These are phyloP conservation scores for Ascochyta fabae DNA, from an alignment of 2,329 filamentous ascomycete genomes.

Conservation along the genomic window DNA sequence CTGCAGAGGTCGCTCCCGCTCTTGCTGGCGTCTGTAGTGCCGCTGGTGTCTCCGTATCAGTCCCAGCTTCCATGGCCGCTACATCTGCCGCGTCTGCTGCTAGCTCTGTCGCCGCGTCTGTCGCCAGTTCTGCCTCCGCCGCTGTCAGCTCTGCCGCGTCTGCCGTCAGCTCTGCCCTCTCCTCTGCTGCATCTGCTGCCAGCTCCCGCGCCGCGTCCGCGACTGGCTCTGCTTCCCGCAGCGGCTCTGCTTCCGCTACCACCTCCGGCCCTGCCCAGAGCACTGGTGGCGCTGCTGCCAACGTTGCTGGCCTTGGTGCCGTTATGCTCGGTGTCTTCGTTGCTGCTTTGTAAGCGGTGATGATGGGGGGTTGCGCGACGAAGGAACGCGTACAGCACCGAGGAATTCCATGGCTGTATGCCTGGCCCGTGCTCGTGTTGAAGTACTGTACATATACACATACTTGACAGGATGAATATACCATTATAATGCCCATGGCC, in stretches of 20 bases:
- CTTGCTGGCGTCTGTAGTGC: slow-evolving; percentile 37
- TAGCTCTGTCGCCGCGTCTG: slow-evolving; percentile 5
- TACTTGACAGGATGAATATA: slow-evolving; percentile 10
- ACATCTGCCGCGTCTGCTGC: slow-evolving; percentile 15
- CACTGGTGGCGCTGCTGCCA: slow-evolving; percentile 30
- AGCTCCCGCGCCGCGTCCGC: slow-evolving; percentile 1
- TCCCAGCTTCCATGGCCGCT: slow-evolving; percentile 25
- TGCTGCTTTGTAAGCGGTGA: slow-evolving; percentile 25
- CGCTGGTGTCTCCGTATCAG: slow-evolving; percentile 34
- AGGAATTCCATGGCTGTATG: slow-evolving; percentile 11
- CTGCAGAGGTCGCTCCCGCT: slow-evolving; percentile 31
- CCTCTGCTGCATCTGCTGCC: slow-evolving; percentile 9
- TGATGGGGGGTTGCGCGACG: background rate
- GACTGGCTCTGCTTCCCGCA: slow-evolving; percentile 13
- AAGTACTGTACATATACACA: slow-evolving; percentile 5
- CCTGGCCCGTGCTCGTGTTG: slow-evolving; percentile 14
- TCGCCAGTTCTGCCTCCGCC: slow-evolving; percentile 4
- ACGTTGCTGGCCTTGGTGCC: slow-evolving; percentile 32
- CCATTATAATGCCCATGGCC: background rate
- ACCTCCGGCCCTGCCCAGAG: slow-evolving; percentile 17
- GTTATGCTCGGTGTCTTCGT: slow-evolving; percentile 12
- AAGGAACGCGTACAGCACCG: background rate
- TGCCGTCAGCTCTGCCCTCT: slow-evolving; percentile 5
- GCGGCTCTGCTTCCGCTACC: slow-evolving; percentile 5
- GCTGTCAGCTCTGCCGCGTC: slow-evolving; percentile 6